Percentiles rank a stretch among this genome's conserved stretches.
These are phyloP conservation scores for Populus hybrid DNA, from an alignment of 441 rosid genomes.

Conservation along the genomic window DNA sequence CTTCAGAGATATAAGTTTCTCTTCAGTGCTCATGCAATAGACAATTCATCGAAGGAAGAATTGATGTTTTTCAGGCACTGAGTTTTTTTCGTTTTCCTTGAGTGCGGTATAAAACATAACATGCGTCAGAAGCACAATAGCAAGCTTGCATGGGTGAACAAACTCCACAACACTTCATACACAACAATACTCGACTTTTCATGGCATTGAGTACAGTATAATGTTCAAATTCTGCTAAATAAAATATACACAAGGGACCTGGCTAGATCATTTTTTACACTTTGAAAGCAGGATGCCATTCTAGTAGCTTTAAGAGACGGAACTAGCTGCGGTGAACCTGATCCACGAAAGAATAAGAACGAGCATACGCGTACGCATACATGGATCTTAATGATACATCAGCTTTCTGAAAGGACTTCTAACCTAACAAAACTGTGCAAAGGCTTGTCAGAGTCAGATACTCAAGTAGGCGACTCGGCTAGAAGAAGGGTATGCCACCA, in stretches of 20 bases:
- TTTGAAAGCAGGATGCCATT: background rate
- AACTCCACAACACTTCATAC: background rate
- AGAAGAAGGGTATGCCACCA: slow-evolving; percentile 98
- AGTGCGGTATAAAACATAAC: background rate
- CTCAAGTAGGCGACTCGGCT: slow-evolving; percentile 57
- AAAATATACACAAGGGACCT: slow-evolving; percentile 24
- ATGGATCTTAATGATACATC: slow-evolving; percentile 10
- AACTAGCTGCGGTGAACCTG: slow-evolving; percentile 16
- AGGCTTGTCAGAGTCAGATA: slow-evolving; percentile 13
- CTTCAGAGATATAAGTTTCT: too few species aligned
- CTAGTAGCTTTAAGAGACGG: background rate
- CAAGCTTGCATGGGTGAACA: background rate
- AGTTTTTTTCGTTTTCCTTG: background rate
- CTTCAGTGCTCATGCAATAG: too few species aligned
- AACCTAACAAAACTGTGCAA: slow-evolving; percentile 61
- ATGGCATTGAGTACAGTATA: slow-evolving; percentile 6
- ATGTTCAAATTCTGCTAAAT: background rate
- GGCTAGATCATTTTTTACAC: slow-evolving; percentile 21
- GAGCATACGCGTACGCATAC: slow-evolving; percentile 21
- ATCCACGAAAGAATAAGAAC: slow-evolving; percentile 31
- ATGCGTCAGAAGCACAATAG: background rate
- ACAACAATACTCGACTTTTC: background rate
- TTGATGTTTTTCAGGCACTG: background rate
- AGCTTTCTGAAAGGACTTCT: slow-evolving; percentile 22
- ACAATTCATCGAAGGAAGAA: too few species aligned